Evolutionary conservation across 768 basidiomycete genomes (phyloP).

Genomic region (Pulveroboletus sp.): DNA sequence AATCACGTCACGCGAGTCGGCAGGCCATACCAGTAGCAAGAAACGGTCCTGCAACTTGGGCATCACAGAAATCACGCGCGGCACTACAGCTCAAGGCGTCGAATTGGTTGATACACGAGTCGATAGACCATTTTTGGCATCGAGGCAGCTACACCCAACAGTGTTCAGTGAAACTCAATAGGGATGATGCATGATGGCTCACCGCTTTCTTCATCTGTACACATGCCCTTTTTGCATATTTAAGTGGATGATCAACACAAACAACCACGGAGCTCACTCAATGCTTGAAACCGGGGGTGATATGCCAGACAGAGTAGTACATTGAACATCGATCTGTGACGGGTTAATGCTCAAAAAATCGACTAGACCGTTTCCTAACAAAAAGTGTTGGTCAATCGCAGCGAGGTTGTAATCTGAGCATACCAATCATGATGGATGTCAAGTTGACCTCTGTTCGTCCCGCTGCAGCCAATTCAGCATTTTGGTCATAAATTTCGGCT

Average conservation of each 20-base stretch:
- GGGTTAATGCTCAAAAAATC: conserved; percentile 37
- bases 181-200: neutral
- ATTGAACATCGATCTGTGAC: conserved; percentile 53
- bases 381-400: neutral
- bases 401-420: neutral
- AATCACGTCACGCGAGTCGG: neutral
- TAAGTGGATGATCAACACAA: neutral
- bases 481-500: conserved; percentile 47
- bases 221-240: conserved; percentile 24
- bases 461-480: conserved; percentile 36
- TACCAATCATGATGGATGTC: conserved; percentile 49
- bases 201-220: conserved; percentile 45
- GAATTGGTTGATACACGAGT: conserved; percentile 62
- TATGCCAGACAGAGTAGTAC: conserved; percentile 49
- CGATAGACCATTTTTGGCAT: conserved; percentile 57
- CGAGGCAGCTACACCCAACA: conserved; percentile 55
- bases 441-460: conserved; percentile 52
- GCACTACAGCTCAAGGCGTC: conserved; percentile 69
- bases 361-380: conserved; percentile 45
- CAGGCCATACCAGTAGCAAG: conserved; percentile 8
- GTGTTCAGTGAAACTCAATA: neutral
- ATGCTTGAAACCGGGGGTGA: conserved; percentile 40
- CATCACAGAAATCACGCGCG: conserved; percentile 67
- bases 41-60: conserved; percentile 10
- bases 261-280: conserved; percentile 3